phyloP scores from a whole-genome alignment of 768 basidiomycete genomes.

The Cytidiella melzeri region DNA sequence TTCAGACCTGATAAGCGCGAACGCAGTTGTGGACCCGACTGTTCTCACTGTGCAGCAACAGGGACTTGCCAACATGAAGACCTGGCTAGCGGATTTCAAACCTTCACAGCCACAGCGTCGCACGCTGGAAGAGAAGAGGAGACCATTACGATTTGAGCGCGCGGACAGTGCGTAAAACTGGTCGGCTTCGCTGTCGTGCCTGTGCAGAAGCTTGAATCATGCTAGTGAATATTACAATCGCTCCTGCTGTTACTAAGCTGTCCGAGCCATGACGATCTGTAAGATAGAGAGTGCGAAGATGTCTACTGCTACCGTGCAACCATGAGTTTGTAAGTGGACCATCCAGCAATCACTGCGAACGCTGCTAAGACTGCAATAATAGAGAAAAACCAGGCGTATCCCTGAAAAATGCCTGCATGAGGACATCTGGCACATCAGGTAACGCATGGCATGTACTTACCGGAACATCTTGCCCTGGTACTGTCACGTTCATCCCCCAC shows the following conservation, averaged over 20 bases:
- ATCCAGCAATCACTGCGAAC: constrained; percentile 79
- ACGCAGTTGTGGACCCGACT: constrained; percentile 42
- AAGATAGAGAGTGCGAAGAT: background rate
- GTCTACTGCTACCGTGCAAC: constrained; percentile 24
- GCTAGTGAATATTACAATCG: constrained; percentile 8
- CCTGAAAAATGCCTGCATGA: constrained; percentile 21
- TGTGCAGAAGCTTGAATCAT: too few species aligned
- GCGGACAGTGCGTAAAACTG: too few species aligned
- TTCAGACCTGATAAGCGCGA: constrained; percentile 45
- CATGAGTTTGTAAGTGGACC: constrained; percentile 76
- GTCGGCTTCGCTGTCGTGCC: too few species aligned
- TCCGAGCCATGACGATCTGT: too few species aligned
- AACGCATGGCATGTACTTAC: constrained; percentile 24
- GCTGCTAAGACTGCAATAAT: constrained; percentile 78
- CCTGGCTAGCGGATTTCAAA: constrained; percentile 43
- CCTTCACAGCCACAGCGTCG: too few species aligned
- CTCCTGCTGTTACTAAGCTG: too few species aligned
- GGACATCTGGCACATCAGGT: background rate
- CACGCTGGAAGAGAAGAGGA: too few species aligned
- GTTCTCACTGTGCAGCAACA: constrained; percentile 48
- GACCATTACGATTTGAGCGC: too few species aligned
- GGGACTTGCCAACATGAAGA: constrained; percentile 45
- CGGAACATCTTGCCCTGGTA: constrained; percentile 71
- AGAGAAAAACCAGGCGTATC: constrained; percentile 79
- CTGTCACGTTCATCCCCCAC: constrained; percentile 99